A percentile compares a stretch with the other conserved stretches of the same genome.
phyloP scores from a whole-genome alignment of 306 rosid species.

The Chamaecrista fasciculata region DNA sequence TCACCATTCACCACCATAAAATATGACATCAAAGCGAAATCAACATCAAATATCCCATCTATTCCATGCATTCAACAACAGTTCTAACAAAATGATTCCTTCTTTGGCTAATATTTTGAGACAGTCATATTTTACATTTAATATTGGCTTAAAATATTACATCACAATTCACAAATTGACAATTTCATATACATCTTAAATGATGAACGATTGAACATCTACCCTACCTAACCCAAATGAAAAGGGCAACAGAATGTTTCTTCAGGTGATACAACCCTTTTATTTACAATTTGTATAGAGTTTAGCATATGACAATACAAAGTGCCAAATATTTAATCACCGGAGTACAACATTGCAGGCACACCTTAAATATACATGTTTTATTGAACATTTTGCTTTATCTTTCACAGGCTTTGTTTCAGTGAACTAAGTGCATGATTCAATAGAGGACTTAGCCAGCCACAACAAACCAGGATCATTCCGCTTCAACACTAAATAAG shows the following conservation, averaged over 20 bases:
- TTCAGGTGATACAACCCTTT: neutral
- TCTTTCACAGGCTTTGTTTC: constrained; percentile 2
- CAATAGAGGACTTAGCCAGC: constrained; percentile 90
- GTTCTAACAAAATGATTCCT: no score
- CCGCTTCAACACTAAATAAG: constrained; percentile 78
- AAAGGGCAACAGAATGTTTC: no score
- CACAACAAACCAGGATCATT: constrained; percentile 90
- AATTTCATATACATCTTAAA: neutral
- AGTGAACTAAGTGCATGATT: constrained; percentile 39
- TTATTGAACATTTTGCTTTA: neutral
- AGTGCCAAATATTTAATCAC: neutral
- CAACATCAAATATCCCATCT: no score
- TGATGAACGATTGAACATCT: neutral
- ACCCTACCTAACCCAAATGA: neutral
- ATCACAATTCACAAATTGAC: no score
- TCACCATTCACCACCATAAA: no score
- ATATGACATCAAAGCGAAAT: no score
- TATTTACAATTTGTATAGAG: neutral
- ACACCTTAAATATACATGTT: constrained; percentile 7
- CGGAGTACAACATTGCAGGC: constrained; percentile 7
- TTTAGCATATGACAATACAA: neutral
- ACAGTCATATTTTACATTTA: neutral
- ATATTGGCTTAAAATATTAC: neutral
- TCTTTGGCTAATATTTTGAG: neutral
- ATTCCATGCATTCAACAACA: neutral